Conservation (phyloP, 163 green algal species). For the Scenedesmus sp. region DNA sequence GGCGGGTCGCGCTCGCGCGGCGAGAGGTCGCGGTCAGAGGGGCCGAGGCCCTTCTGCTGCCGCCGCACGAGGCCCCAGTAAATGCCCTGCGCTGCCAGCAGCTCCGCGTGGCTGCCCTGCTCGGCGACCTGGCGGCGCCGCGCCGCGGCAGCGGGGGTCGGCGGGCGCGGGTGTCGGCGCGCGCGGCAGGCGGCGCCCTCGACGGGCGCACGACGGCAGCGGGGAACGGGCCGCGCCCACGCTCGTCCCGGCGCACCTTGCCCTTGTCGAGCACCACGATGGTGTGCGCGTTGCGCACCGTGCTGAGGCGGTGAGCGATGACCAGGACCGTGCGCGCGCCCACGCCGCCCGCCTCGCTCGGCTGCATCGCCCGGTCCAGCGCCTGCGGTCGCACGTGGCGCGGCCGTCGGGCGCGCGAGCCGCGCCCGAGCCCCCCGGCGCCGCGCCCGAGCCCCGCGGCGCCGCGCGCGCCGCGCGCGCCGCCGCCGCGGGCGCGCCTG, state of each 20-base stretch:
- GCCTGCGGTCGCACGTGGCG: too few relatives aligned
- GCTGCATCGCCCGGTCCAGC: conserved; percentile 81
- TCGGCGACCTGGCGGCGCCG: conserved; percentile 66
- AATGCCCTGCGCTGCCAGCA: conserved; percentile 66
- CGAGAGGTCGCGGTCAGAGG: conserved; percentile 42
- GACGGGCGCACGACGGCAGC: too few relatives aligned
- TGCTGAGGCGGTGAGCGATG: conserved; percentile 91
- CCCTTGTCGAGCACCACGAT: conserved; percentile 90
- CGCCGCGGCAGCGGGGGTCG: too few relatives aligned
- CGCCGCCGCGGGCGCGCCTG: conserved; percentile 19
- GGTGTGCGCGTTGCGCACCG: conserved; percentile 81
- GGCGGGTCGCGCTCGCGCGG: conserved; percentile 25
- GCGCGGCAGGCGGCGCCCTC: too few relatives aligned
- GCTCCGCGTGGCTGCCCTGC: conserved; percentile 72
- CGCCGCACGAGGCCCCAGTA: conserved; percentile 77
- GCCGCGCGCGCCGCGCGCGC: too few relatives aligned
- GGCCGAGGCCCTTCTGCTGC: conserved; percentile 62
- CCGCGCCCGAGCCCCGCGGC: too few relatives aligned
- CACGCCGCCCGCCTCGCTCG: conserved; percentile 14
- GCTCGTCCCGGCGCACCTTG: conserved; percentile 49
- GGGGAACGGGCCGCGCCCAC: too few relatives aligned
- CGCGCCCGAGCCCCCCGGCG: too few relatives aligned
- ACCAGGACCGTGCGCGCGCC: conserved; percentile 79
- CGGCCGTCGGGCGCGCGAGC: too few relatives aligned
- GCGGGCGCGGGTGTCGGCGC: too few relatives aligned